Evolutionary conservation across 768 basidiomycete genomes (phyloP).

Genomic region (Suillus alpinus): DNA sequence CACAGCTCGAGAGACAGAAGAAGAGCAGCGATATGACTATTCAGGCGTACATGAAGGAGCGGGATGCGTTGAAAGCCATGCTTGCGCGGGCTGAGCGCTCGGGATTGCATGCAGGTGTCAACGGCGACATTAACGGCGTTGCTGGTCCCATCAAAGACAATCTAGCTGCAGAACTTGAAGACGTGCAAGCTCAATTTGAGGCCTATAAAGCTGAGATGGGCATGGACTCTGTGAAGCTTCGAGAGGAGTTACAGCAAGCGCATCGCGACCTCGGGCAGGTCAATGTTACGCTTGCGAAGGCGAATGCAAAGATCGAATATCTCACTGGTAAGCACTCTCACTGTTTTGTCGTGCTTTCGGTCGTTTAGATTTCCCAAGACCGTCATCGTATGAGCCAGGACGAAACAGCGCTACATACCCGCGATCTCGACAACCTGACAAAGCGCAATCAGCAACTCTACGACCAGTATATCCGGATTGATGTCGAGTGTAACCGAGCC

Average conservation of each 20-base stretch:
- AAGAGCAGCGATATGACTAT: constrained; percentile 66
- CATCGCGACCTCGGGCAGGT: constrained; percentile 69
- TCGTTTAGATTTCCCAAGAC: constrained; percentile 39
- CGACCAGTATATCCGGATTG: constrained; percentile 70
- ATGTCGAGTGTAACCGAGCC: constrained; percentile 70
- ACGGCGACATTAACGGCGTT: constrained; percentile 33
- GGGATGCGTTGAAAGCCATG: constrained; percentile 80
- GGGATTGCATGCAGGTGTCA: constrained; percentile 18
- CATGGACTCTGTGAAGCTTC: constrained; percentile 65
- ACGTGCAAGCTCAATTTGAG: constrained; percentile 79
- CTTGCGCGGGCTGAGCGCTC: constrained; percentile 50
- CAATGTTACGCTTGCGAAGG: constrained; percentile 71
- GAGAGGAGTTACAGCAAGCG: constrained; percentile 64
- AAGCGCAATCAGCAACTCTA: constrained; percentile 72
- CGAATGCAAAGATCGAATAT: constrained; percentile 78
- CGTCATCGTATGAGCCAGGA: constrained; percentile 72
- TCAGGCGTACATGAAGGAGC: constrained; percentile 81
- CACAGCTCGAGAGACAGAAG: constrained; percentile 77
- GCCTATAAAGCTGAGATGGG: constrained; percentile 79
- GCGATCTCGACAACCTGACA: constrained; percentile 63
- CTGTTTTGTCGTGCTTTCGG: constrained; percentile 1
- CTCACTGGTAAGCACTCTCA: constrained; percentile 55
- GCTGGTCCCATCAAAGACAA: constrained; percentile 31
- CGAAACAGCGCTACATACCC: constrained; percentile 56
- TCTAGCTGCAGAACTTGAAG: constrained; percentile 58